Evolutionary conservation across 2,329 filamentous ascomycete species (phyloP).

Genomic region (Paramyrothecium roridum): DNA sequence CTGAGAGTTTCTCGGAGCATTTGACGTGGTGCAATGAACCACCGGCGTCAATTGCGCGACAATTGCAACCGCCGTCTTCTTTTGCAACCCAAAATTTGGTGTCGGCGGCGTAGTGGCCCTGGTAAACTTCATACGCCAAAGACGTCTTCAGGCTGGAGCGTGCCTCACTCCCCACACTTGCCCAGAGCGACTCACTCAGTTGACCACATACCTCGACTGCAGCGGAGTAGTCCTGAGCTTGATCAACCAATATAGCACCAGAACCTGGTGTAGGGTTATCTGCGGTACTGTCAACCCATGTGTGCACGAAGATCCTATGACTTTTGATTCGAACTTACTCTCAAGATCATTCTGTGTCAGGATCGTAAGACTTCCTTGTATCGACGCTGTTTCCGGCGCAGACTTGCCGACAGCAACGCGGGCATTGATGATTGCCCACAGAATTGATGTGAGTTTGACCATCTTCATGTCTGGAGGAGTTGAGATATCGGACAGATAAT

Average conservation of each 20-base stretch:
- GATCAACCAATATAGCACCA: not conserved
- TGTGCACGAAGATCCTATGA: too few relatives aligned
- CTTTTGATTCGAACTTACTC: too few relatives aligned
- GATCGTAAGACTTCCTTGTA: not conserved
- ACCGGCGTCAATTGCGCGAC: not conserved
- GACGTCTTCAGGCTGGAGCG: not conserved
- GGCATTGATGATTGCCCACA: not conserved
- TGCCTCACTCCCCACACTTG: not conserved
- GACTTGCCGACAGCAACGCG: not conserved
- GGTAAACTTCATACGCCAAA: not conserved
- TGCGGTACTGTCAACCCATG: not conserved
- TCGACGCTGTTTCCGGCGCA: not conserved
- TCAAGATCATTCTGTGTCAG: too few relatives aligned
- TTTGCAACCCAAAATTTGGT: not conserved
- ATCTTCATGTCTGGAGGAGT: not conserved
- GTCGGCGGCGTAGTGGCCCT: not conserved
- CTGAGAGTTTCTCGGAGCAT: not conserved
- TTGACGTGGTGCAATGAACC: not conserved
- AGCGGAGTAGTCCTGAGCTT: not conserved
- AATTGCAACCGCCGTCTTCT: not conserved
- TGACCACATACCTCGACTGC: not conserved
- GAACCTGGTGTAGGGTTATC: not conserved
- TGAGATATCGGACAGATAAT: not conserved
- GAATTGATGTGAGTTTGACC: not conserved
- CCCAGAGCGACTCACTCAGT: not conserved